phyloP scores from a whole-genome alignment of 805 yeast genomes.

The Teunomyces stri region DNA sequence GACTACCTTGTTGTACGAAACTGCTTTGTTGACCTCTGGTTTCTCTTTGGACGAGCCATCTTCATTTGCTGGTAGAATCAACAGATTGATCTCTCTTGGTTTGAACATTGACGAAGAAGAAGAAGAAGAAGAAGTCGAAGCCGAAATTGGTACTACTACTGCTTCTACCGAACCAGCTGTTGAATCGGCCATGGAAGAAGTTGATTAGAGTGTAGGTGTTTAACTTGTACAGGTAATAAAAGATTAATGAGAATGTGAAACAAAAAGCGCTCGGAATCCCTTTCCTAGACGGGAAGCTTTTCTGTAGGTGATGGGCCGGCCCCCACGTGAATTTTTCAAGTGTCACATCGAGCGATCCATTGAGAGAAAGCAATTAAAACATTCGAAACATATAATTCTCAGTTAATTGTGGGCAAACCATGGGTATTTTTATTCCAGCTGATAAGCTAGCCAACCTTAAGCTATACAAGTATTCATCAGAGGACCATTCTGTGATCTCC shows the following conservation, averaged over 20 bases:
- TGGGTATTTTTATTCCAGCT: constrained; percentile 68
- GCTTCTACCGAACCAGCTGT: constrained; percentile 64
- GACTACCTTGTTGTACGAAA: constrained; percentile 93
- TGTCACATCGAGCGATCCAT: background rate
- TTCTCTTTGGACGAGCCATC: constrained; percentile 98
- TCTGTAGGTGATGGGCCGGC: background rate
- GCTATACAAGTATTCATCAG: constrained; percentile 66
- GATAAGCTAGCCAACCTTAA: constrained; percentile 50
- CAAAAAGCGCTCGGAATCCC: too few relatives aligned
- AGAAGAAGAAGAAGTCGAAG: constrained; percentile 43
- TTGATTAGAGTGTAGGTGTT: constrained; percentile 58
- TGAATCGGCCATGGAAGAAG: constrained; percentile 99
- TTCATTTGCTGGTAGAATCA: constrained; percentile 95
- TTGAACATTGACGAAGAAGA: constrained; percentile 94
- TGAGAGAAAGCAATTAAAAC: background rate
- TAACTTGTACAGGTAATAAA: constrained; percentile 4
- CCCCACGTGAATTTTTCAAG: constrained; percentile 2
- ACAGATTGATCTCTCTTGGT: constrained; percentile 97
- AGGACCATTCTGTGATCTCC: constrained; percentile 77
- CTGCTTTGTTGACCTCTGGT: constrained; percentile 98
- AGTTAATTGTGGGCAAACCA: constrained; percentile 17
- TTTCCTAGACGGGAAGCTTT: background rate
- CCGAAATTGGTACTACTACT: constrained; percentile 48
- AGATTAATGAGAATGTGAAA: background rate
- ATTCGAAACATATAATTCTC: background rate